phyloP scores from a whole-genome alignment of 768 basidiomycete genomes.

The Pleurotus giganteus region DNA sequence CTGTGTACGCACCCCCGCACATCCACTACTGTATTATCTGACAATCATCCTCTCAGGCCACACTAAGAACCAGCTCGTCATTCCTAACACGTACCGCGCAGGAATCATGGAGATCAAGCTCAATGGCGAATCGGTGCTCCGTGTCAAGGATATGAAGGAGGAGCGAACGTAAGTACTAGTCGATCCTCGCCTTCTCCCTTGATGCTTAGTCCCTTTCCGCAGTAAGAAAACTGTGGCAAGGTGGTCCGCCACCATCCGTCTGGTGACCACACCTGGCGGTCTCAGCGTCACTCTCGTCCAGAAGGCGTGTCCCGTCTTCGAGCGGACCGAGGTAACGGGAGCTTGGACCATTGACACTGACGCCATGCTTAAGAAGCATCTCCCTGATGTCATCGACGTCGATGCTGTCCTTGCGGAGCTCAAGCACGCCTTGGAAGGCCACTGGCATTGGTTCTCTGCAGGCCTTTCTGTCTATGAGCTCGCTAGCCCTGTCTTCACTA shows the following conservation, averaged over 20 bases:
- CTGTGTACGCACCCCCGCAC: not conserved
- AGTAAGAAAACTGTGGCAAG: slow-evolving; percentile 12
- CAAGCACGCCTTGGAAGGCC: slow-evolving; percentile 10
- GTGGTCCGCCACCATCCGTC: slow-evolving; percentile 8
- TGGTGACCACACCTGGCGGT: slow-evolving; percentile 1
- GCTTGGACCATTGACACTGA: slow-evolving; percentile 13
- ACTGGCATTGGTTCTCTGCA: slow-evolving; percentile 7
- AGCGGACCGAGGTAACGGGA: slow-evolving; percentile 4
- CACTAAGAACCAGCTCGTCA: slow-evolving; percentile 12
- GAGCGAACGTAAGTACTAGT: slow-evolving; percentile 11
- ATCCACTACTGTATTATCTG: not conserved
- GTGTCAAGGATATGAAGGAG: slow-evolving; percentile 1
- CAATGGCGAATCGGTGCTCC: slow-evolving; percentile 11
- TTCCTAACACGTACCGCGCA: slow-evolving; percentile 11
- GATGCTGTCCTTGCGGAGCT: slow-evolving; percentile 10
- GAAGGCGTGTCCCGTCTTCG: slow-evolving; percentile 8
- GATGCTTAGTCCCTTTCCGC: not conserved
- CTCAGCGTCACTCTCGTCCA: slow-evolving; percentile 10
- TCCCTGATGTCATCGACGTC: slow-evolving; percentile 11
- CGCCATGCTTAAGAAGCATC: slow-evolving; percentile 4
- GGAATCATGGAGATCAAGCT: slow-evolving; percentile 10
- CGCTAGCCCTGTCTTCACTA: slow-evolving; percentile 13
- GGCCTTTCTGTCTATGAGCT: slow-evolving; percentile 8
- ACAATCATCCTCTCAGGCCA: slow-evolving; percentile 5
- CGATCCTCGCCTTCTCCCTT: not conserved